phyloP scores from a whole-genome alignment of 129 eudicot genomes.

The Solidago caesia region DNA sequence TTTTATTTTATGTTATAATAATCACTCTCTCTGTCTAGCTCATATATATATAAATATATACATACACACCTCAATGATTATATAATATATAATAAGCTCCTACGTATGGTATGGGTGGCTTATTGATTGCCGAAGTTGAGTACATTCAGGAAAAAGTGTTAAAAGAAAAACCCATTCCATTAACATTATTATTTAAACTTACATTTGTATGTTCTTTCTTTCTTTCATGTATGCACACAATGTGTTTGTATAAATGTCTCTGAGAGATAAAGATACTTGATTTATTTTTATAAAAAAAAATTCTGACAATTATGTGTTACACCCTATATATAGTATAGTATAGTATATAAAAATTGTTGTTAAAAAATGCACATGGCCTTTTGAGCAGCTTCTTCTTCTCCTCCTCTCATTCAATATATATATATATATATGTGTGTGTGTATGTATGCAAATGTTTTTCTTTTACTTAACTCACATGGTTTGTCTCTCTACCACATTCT shows the following conservation, averaged over 20 bases:
- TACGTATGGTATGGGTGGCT: too few relatives aligned
- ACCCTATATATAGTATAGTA: conserved; percentile 6
- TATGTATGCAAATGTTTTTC: conserved; percentile 22
- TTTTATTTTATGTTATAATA: not conserved
- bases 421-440: too few relatives aligned
- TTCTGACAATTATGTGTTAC: conserved; percentile 36
- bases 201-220: conserved; percentile 14
- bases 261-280: conserved; percentile 30
- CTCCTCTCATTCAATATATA: too few relatives aligned
- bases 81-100: too few relatives aligned
- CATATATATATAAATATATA: too few relatives aligned
- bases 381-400: conserved; percentile 39
- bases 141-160: conserved; percentile 23
- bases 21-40: too few relatives aligned
- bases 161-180: conserved; percentile 28
- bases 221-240: conserved; percentile 14
- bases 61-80: too few relatives aligned
- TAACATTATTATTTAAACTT: not conserved
- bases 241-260: conserved; percentile 29
- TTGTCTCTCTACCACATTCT: conserved; percentile 41
- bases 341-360: conserved; percentile 33
- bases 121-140: too few relatives aligned
- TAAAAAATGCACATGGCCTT: conserved; percentile 61
- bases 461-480: conserved; percentile 48
- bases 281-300: not conserved